These are phyloP conservation scores for Kitagawia praeruptora DNA, from an alignment of 129 eudicot species.

Conservation along the genomic window DNA sequence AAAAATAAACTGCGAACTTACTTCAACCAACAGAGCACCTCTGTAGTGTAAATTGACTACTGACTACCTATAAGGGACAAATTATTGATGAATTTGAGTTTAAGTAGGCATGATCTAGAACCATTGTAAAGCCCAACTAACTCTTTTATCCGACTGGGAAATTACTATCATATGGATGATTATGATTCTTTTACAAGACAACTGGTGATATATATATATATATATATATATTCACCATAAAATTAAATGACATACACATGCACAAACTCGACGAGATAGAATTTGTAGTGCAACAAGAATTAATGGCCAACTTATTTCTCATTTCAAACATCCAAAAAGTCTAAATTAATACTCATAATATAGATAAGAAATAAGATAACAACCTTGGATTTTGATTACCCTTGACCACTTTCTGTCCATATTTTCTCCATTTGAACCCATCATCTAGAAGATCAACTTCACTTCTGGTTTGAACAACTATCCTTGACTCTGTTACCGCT, in stretches of 20 bases:
- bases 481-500: conserved; percentile 66
- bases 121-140: neutral
- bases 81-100: neutral
- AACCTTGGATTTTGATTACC: conserved; percentile 97
- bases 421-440: conserved; percentile 96
- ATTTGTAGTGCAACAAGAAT: neutral
- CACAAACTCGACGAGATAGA: neutral
- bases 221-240: neutral
- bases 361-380: conserved; percentile 1
- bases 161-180: neutral
- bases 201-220: neutral
- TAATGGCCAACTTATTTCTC: neutral
- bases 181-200: neutral
- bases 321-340: neutral
- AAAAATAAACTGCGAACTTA: neutral
- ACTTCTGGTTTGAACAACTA: conserved; percentile 88
- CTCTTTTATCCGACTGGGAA: neutral
- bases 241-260: neutral
- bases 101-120: neutral
- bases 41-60: neutral
- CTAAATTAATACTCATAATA: neutral
- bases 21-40: neutral
- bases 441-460: conserved; percentile 97
- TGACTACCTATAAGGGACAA: neutral
- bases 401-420: conserved; percentile 96